These are phyloP conservation scores for Scheffersomyces lignosus DNA, from an alignment of 805 yeast species.

Conservation along the genomic window DNA sequence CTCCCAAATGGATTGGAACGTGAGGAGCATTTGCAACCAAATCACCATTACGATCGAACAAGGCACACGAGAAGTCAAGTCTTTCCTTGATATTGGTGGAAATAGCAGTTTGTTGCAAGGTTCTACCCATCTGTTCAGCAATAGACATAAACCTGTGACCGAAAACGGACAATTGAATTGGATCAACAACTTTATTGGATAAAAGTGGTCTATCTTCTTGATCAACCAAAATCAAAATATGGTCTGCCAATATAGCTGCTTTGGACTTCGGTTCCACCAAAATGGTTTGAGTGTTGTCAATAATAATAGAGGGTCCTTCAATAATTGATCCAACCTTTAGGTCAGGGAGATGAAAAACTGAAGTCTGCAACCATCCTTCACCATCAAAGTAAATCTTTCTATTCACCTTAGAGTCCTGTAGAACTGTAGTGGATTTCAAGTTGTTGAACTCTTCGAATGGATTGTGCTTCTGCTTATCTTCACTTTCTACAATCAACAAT, in stretches of 20 bases:
- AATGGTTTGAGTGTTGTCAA: slow-evolving; percentile 32
- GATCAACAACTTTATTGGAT: slow-evolving; percentile 29
- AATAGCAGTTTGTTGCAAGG: slow-evolving; percentile 45
- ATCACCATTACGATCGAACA: slow-evolving; percentile 42
- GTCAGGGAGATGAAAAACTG: slow-evolving; percentile 20
- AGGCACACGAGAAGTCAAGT: slow-evolving; percentile 46
- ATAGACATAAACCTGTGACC: slow-evolving; percentile 57
- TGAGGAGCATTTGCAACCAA: slow-evolving; percentile 49
- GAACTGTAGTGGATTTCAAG: not conserved
- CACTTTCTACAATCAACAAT: slow-evolving; percentile 15
- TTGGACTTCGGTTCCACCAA: slow-evolving; percentile 32
- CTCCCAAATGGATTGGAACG: slow-evolving; percentile 47
- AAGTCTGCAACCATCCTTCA: slow-evolving; percentile 43
- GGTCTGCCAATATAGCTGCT: slow-evolving; percentile 28
- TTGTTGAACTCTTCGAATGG: slow-evolving; percentile 17
- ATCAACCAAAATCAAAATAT: slow-evolving; percentile 20
- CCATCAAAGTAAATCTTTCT: slow-evolving; percentile 54
- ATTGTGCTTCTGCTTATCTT: slow-evolving; percentile 12
- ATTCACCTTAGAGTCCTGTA: slow-evolving; percentile 1
- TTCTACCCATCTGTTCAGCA: slow-evolving; percentile 56
- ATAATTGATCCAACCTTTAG: slow-evolving; percentile 22
- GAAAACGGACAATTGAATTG: slow-evolving; percentile 40
- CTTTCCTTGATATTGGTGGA: slow-evolving; percentile 47
- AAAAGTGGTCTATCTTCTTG: slow-evolving; percentile 22
- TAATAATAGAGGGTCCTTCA: slow-evolving; percentile 33